These are phyloP conservation scores for Iris pallida DNA, from an alignment of 116 monocot species.

Conservation along the genomic window DNA sequence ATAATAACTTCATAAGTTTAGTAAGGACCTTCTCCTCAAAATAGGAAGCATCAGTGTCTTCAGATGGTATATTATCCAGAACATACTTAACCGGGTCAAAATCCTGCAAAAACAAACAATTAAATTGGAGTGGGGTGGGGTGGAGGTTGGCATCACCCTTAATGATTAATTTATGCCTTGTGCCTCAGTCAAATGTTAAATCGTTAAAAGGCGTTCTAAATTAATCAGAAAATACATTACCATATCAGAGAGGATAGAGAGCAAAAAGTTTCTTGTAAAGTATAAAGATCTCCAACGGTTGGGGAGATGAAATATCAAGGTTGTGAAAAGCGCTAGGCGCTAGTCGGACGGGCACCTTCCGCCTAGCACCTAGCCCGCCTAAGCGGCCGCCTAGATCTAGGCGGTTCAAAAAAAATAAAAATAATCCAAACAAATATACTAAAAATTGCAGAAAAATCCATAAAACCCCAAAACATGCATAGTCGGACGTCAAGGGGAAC, in stretches of 20 bases:
- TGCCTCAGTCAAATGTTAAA: not conserved
- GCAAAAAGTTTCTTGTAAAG: no score
- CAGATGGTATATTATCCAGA: constrained; percentile 63
- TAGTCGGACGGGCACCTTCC: no score
- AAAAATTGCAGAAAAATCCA: no score
- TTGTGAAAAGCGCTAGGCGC: no score
- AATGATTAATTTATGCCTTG: not conserved
- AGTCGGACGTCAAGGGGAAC: no score
- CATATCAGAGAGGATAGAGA: not conserved
- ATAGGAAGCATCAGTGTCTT: constrained; percentile 68
- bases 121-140: not conserved
- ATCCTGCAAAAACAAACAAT: constrained; percentile 45
- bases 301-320: no score
- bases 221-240: not conserved
- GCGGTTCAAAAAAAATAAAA: no score
- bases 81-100: constrained; percentile 90
- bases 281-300: no score
- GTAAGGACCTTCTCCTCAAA: constrained; percentile 75
- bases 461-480: no score
- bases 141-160: not conserved
- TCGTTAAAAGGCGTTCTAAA: not conserved
- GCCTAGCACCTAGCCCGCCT: no score
- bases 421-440: no score
- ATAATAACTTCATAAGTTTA: not conserved
- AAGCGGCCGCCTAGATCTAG: no score